These are phyloP conservation scores for Pseudogymnoascus sp. DNA, from an alignment of 2,329 filamentous ascomycete species.

Conservation along the genomic window DNA sequence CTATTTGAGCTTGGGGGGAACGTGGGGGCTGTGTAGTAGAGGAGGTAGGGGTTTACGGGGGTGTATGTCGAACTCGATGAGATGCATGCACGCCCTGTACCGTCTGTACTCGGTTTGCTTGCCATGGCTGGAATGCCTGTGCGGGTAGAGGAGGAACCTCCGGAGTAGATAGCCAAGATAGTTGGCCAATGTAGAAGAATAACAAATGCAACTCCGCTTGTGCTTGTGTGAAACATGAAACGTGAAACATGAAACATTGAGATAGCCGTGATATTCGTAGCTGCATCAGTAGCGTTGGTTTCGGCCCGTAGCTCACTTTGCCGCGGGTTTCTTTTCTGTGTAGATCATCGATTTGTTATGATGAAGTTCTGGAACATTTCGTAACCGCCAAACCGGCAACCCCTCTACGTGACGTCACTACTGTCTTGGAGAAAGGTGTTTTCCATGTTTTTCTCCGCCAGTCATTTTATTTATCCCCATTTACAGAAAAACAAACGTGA, in stretches of 20 bases:
- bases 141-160: not conserved
- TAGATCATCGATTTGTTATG: not conserved
- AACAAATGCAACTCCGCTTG: not conserved
- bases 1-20: not conserved
- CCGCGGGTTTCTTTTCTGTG: not conserved
- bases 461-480: not conserved
- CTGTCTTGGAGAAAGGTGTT: not conserved
- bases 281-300: not conserved
- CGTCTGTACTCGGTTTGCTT: not conserved
- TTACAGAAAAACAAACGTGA: not conserved
- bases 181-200: not conserved
- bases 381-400: not conserved
- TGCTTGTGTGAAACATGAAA: too few species aligned
- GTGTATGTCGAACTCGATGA: not conserved
- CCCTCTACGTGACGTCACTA: not conserved
- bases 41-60: not conserved
- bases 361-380: not conserved
- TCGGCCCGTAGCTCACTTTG: not conserved
- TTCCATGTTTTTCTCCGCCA: not conserved
- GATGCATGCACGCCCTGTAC: not conserved
- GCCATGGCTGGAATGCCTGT: slow-evolving; percentile 5
- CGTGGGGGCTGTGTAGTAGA: not conserved
- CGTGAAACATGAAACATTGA: not conserved
- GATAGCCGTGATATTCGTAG: not conserved
- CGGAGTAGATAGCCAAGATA: slow-evolving; percentile 1